phyloP scores from a whole-genome alignment of 352 stramenopile genomes.

The Nothophytophthora sp. region DNA sequence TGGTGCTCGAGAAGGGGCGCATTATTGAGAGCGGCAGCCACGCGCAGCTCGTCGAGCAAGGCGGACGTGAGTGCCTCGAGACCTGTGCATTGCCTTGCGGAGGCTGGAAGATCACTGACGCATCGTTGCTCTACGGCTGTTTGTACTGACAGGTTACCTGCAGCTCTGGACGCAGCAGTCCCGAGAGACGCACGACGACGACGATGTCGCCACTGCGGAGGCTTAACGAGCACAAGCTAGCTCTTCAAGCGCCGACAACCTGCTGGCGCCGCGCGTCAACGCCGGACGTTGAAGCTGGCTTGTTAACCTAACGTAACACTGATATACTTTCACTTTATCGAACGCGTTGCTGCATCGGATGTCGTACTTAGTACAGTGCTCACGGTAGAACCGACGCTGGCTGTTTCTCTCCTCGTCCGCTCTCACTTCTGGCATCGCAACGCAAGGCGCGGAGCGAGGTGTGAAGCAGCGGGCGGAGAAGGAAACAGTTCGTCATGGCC shows the following conservation, averaged over 20 bases:
- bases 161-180: conserved; percentile 47
- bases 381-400: background rate
- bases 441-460: conserved; percentile 9
- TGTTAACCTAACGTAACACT: too few relatives aligned
- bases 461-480: too few relatives aligned
- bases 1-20: conserved; percentile 58
- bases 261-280: too few relatives aligned
- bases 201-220: background rate
- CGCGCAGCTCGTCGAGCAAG: conserved; percentile 34
- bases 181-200: conserved; percentile 15
- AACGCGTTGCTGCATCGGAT: too few relatives aligned
- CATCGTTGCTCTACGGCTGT: background rate
- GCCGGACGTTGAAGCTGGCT: too few relatives aligned
- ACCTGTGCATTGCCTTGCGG: background rate
- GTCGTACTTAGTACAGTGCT: conserved; percentile 15
- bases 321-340: too few relatives aligned
- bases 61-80: conserved; percentile 30
- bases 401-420: background rate
- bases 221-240: too few relatives aligned
- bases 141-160: conserved; percentile 26
- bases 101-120: conserved; percentile 1
- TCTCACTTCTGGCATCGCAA: conserved; percentile 19
- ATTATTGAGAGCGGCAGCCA: conserved; percentile 60
- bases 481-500: conserved; percentile 38
- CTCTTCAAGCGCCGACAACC: too few relatives aligned